Evolutionary conservation across 2,329 filamentous ascomycete species (phyloP).

Genomic region (Colletotrichum tanaceti): DNA sequence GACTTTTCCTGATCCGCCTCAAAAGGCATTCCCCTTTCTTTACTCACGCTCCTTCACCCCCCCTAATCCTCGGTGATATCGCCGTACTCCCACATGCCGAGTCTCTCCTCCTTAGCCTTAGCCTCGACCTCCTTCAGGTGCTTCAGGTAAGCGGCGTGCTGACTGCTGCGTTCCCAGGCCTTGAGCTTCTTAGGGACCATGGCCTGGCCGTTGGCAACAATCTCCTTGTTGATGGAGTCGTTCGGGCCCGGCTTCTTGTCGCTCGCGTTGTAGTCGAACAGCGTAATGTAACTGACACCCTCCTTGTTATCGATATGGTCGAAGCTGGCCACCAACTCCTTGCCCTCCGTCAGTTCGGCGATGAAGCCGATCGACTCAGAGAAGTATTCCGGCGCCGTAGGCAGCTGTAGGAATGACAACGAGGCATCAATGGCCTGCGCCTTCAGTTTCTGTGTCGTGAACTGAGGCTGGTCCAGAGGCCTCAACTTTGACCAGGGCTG

Average conservation of each 20-base stretch:
- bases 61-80: conserved; percentile 88
- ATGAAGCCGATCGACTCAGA: conserved; percentile 82
- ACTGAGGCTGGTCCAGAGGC: conserved; percentile 81
- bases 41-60: background rate
- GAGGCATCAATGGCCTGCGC: conserved; percentile 88
- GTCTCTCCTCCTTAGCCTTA: conserved; percentile 81
- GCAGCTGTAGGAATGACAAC: conserved; percentile 90
- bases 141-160: conserved; percentile 77
- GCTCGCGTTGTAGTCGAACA: conserved; percentile 81
- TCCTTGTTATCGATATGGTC: conserved; percentile 85
- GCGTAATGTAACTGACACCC: conserved; percentile 84
- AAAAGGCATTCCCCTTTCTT: conserved; percentile 8
- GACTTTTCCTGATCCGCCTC: conserved; percentile 21
- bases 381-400: conserved; percentile 84
- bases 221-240: conserved; percentile 89
- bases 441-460: conserved; percentile 83
- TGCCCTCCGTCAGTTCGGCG: conserved; percentile 77
- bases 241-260: conserved; percentile 67
- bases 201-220: conserved; percentile 84
- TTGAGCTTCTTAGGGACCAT: conserved; percentile 94
- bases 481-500: conserved; percentile 87
- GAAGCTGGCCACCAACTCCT: conserved; percentile 88
- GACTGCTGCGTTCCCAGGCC: conserved; percentile 82
- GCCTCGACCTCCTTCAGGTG: conserved; percentile 79
- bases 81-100: conserved; percentile 98